Evolutionary conservation across 371 early-diverging fungal genomes (phyloP).

Genomic region (Haplosporangium sp.): DNA sequence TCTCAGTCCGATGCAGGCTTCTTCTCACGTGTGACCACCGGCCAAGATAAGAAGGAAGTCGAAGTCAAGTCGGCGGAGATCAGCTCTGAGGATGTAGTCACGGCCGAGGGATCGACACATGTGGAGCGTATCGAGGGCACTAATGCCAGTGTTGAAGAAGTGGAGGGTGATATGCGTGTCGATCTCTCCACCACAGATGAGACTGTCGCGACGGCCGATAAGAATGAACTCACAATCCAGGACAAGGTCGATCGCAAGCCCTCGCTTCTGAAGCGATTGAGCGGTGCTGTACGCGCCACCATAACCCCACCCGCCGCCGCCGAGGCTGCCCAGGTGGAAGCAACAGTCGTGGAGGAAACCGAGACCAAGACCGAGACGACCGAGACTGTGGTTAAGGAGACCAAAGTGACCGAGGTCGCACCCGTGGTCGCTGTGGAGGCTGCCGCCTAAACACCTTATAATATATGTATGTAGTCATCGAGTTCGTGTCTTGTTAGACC

Average conservation of each 20-base stretch:
- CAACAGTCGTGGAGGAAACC: constrained; percentile 14
- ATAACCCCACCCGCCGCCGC: constrained; percentile 2
- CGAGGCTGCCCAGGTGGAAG: constrained; percentile 11
- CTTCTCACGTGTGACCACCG: constrained; percentile 50
- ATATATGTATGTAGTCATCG: no score
- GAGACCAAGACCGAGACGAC: constrained; percentile 4
- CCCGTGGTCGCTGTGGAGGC: constrained; percentile 9
- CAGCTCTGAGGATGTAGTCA: constrained; percentile 38
- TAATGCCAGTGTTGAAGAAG: constrained; percentile 39
- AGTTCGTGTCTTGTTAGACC: no score
- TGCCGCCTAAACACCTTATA: constrained; percentile 3
- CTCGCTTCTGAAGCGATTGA: constrained; percentile 42
- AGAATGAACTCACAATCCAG: constrained; percentile 5
- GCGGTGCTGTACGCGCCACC: constrained; percentile 40
- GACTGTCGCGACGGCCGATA: constrained; percentile 38
- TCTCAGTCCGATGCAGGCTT: constrained; percentile 42
- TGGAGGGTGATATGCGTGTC: constrained; percentile 35
- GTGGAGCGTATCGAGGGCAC: constrained; percentile 42
- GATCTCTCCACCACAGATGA: constrained; percentile 49
- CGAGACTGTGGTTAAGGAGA: constrained; percentile 28
- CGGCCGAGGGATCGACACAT: constrained; percentile 41
- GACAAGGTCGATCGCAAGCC: constrained; percentile 51
- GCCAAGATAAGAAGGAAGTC: constrained; percentile 51
- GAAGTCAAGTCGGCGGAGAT: constrained; percentile 53
- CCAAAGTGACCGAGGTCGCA: constrained; percentile 24